Conservation (phyloP, 768 basidiomycete genomes). For the Collybiopsis luxurians region DNA sequence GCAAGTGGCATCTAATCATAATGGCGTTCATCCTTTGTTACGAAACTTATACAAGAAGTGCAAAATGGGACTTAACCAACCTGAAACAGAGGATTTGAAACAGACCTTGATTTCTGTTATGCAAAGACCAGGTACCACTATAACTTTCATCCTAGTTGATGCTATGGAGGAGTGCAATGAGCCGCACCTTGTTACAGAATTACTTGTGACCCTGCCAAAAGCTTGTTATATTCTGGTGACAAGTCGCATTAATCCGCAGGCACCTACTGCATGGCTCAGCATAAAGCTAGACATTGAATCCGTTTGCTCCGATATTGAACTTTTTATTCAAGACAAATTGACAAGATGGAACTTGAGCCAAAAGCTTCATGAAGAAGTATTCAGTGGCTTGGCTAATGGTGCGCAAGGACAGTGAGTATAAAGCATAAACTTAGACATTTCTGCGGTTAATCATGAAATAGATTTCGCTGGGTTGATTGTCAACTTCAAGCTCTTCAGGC, state of each 20-base stretch:
- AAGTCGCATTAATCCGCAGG: background rate
- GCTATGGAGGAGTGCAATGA: background rate
- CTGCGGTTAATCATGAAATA: background rate
- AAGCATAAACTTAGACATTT: background rate
- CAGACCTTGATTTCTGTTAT: background rate
- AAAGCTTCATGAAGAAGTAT: background rate
- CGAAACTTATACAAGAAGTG: background rate
- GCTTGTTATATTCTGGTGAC: background rate
- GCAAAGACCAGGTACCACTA: background rate
- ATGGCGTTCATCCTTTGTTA: no score
- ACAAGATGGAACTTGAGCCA: background rate
- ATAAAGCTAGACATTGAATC: no score
- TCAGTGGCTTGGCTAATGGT: background rate
- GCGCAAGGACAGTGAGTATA: background rate
- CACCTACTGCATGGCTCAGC: no score
- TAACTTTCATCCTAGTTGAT: background rate
- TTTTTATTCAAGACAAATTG: background rate
- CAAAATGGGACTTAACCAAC: background rate
- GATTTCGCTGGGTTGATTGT: background rate
- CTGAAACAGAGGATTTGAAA: background rate
- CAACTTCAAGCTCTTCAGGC: no score
- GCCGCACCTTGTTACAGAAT: no score
- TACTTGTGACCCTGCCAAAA: background rate
- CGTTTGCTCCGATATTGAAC: background rate
- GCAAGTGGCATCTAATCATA: background rate